Base-by-base conservation (phyloP, 345 rosid genomes). In the Ailanthus altissimus region DNA sequence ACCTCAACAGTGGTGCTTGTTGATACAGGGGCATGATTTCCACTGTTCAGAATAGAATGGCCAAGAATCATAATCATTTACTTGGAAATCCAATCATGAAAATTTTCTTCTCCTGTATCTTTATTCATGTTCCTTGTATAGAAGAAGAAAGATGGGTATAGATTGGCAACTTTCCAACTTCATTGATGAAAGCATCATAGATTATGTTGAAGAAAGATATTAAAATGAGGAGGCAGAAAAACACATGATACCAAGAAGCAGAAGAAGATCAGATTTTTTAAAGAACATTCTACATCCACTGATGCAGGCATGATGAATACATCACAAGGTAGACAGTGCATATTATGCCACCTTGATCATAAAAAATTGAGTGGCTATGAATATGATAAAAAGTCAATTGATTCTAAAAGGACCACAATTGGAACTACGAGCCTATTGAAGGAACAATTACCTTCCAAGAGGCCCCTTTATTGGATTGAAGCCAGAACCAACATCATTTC, bases 401-500 rank as follows among this genome's bases (percentile, higher is more conserved):
- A 36, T 21, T 56, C 8, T 6, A 54, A 38, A 54, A 54, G 36
- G 47, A 21, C 36, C 36, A 54, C 47, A 54, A 50, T 5, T 23
- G 0, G 51, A 73, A 20, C 11, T 72, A 5, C 28, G 26, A 72
- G 40, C 23, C 65, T 51, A 75, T 10, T 32, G 72, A 28, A 68
- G 59, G 67, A 78, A 46, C 61, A 8, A 56, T 72, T 79, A 90
- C 93, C 93, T 87, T 79, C 84, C 88, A 18, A 72, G 84, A 77
- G 85, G 90, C 64, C 84, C 88, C 75, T 83, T 87, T 83, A 91
- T 89, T 57, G 83, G 75, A 67, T 80, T 83, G 77, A 72, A 80
- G 69, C 86, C 89, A 8, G 89, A 77, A 78, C 85, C 87, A 60
- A 67, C 81, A 83, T 91, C 93, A 81, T 81, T 80, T 75, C 90